A percentile compares a stretch with the other conserved stretches of the same genome.
phyloP scores from a whole-genome alignment of 805 yeast genomes.

The Ogataea kodamae region DNA sequence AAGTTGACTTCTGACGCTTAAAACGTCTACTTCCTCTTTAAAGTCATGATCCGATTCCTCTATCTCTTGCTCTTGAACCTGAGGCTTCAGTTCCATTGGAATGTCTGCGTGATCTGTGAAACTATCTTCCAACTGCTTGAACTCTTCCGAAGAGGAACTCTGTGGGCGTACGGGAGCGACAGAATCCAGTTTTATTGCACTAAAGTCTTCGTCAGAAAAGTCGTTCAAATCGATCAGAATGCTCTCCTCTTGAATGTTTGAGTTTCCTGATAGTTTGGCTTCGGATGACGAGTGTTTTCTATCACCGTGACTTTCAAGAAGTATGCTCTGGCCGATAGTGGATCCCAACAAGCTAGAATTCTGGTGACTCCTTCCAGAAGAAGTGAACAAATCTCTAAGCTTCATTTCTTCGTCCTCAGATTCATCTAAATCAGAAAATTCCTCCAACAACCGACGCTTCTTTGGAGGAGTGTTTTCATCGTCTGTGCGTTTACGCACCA shows the following conservation, averaged over 20 bases:
- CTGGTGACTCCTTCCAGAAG: constrained; percentile 5
- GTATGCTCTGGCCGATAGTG: constrained; percentile 13
- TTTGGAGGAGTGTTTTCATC: constrained; percentile 16
- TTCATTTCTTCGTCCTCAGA: constrained; percentile 19
- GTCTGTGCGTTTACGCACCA: constrained; percentile 36
- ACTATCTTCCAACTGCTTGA: constrained; percentile 10
- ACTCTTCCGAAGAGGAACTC: constrained; percentile 12
- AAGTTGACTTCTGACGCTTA: constrained; percentile 2
- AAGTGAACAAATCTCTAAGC: constrained; percentile 19
- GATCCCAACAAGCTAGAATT: constrained; percentile 12
- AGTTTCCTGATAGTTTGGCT: too few relatives aligned
- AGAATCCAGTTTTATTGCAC: constrained; percentile 7
- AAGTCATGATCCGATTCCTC: constrained; percentile 18
- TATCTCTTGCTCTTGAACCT: constrained; percentile 6
- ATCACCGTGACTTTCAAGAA: constrained; percentile 9
- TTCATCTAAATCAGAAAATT: constrained; percentile 14
- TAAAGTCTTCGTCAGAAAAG: constrained; percentile 16
- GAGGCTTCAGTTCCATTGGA: background rate
- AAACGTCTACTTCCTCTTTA: constrained; percentile 7
- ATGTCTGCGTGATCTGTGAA: constrained; percentile 15
- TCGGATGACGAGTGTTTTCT: constrained; percentile 1
- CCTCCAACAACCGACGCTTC: constrained; percentile 13
- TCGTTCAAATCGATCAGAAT: constrained; percentile 18
- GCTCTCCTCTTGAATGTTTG: constrained; percentile 3
- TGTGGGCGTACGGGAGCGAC: constrained; percentile 5